Base-by-base conservation (phyloP, 148 eudicot genomes). In the Rhododendron griersonianum region DNA sequence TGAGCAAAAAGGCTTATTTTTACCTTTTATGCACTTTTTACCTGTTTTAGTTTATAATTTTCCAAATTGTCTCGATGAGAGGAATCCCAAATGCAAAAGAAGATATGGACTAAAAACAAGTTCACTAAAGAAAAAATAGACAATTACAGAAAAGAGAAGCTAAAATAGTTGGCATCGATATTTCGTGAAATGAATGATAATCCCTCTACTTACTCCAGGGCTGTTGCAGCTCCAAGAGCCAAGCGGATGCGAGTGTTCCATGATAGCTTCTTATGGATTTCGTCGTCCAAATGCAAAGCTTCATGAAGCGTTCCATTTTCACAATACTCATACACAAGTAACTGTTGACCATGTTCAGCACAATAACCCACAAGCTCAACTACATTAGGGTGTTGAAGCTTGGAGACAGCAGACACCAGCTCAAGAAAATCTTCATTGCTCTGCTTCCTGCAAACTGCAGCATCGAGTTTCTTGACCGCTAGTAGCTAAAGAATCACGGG, bases 151-250 rank as follows among this genome's bases (percentile, higher is more conserved):
- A 67, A 25, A 9, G 74, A 69, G 33, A 28, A 69, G 37, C 35
- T 69, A 28, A 11, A 30, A 28, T 28, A 69, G 28, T 15, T 35
- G 48, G 69, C 10, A 23, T 28, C 23, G 11, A 69, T 11, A 33
- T 30, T 73, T 69, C n/a, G 47, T 30, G 30, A 84, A 50, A 73
- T 76, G 35, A 51, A 18, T 9, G 55, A 33, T 25, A 28, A 23
- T 41, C 28, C 48, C 33, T 37, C 59, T 83, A 90, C 99, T 92
- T 91, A 98, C 99, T 95, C 98, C 63, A 98, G 91, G 85, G 96
- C 96, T 91, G 90, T 91, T 78, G 99, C 98, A 89, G 98, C 94
- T 91, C 95, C 96, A 86, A 95, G 99, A 25, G 96, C 98, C 80
- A 98, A 85, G 83, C 86, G 93, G 85, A 92, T 88, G 65, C 99